A percentile compares a stretch with the other conserved stretches of the same genome.
Evolutionary conservation across 2,329 filamentous ascomycete genomes (phyloP).

Genomic region (Fusarium sp.): DNA sequence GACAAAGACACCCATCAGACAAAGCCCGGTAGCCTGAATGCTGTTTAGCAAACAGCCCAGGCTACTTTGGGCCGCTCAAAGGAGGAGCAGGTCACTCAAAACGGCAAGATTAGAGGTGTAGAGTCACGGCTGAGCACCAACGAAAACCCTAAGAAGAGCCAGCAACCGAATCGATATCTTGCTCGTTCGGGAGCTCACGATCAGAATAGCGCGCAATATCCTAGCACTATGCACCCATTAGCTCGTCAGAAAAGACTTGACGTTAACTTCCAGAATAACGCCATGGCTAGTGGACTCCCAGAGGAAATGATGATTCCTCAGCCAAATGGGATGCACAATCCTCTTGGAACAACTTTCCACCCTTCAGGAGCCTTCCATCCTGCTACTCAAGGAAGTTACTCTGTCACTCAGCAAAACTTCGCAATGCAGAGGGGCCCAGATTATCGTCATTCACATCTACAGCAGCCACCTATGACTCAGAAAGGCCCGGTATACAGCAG

Average conservation of each 20-base stretch:
- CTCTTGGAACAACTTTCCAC: constrained; percentile 17
- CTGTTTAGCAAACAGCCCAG: constrained; percentile 45
- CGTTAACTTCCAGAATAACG: not conserved
- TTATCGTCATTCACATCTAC: constrained; percentile 12
- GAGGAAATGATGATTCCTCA: constrained; percentile 2
- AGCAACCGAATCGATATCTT: constrained; percentile 5
- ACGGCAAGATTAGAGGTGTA: constrained; percentile 10
- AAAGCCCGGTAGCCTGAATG: constrained; percentile 20
- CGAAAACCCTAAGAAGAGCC: constrained; percentile 17
- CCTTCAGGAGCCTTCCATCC: constrained; percentile 4
- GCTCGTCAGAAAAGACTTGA: constrained; percentile 2
- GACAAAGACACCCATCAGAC: constrained; percentile 5
- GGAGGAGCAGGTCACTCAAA: not conserved
- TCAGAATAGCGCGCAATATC: not conserved
- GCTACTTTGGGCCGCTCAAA: constrained; percentile 19
- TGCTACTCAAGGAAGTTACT: not conserved
- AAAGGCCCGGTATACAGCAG: constrained; percentile 11
- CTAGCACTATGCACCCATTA: not conserved
- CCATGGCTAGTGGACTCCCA: not conserved
- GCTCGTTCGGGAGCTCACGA: constrained; percentile 5
- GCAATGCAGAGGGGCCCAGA: constrained; percentile 8
- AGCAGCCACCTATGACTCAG: constrained; percentile 10
- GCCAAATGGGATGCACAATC: constrained; percentile 1
- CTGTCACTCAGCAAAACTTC: constrained; percentile 6
- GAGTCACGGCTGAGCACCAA: constrained; percentile 3